Evolutionary conservation across 495 filamentous ascomycete species (phyloP).

Genomic region (Annulohypoxylon bovei): DNA sequence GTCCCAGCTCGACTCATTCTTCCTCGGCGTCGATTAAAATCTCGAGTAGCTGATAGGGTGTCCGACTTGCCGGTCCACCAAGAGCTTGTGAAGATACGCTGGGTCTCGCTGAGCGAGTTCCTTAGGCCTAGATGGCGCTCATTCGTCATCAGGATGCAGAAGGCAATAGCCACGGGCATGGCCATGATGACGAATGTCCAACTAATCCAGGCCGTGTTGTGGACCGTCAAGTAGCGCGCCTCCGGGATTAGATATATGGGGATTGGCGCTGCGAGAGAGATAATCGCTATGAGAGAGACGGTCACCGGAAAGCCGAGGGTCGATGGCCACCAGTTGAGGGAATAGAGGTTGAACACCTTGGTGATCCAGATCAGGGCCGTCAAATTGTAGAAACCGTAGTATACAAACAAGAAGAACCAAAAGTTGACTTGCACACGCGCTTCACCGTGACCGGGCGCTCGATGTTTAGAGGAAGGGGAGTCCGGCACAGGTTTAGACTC

Average conservation of each 20-base stretch:
- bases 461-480: conserved; percentile 43
- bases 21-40: conserved; percentile 44
- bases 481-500: conserved; percentile 19
- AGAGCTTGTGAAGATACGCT: conserved; percentile 68
- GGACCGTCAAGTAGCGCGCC: conserved; percentile 56
- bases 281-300: conserved; percentile 62
- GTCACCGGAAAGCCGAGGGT: conserved; percentile 67
- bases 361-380: conserved; percentile 73
- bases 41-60: conserved; percentile 45
- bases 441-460: conserved; percentile 67
- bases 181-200: conserved; percentile 74
- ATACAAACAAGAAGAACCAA: conserved; percentile 73
- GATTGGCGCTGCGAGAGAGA: conserved; percentile 64
- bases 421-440: conserved; percentile 70
- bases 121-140: conserved; percentile 65
- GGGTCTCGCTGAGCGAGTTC: conserved; percentile 67
- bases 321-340: conserved; percentile 71
- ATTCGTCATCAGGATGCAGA: conserved; percentile 66
- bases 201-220: conserved; percentile 71
- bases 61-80: conserved; percentile 67
- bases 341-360: conserved; percentile 74
- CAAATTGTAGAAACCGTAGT: conserved; percentile 72
- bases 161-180: conserved; percentile 68
- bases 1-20: conserved; percentile 40
- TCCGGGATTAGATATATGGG: conserved; percentile 65